Base-by-base conservation (phyloP, 371 early-diverging fungal genomes). In the Mucor irregularis region DNA sequence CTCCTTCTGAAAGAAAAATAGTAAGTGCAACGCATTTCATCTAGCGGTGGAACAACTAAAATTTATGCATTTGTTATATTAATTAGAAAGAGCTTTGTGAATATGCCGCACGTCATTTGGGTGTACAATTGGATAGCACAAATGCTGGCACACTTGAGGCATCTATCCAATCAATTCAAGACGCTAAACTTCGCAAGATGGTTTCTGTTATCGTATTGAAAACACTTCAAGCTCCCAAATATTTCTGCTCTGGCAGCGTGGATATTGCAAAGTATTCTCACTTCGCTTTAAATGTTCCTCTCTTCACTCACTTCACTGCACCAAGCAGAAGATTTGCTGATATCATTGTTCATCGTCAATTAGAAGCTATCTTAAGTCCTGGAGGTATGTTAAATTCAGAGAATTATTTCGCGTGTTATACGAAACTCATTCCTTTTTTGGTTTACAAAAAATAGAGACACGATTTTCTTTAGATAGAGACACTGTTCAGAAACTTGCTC, bases 261-360 rank as follows among this genome's bases (percentile, higher is more conserved):
- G 84, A 89, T 56, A 86, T 83, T 14, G 44, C 56, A 3, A 78
- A 73, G 53, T 88, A 76, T 63, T 62, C 71, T 16, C 94, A 94
- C 68, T 94, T 87, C 56, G 86, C 92, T 0, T 78, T 92, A 39
- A 85, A 82, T 56, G 76, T 84, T 11, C 87, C 84, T 0, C 72
- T 91, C 16, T 94, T 90, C 73, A 93, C 93, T n/a, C 93, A 94
- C 61, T 94, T 94, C 56, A 92, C 94, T 22, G 92, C 94, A 5
- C 98, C 98, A 0, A 94, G 94, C 44, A 84, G 97, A 24, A 84
- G 99, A 49, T 97, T 93, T 73, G 88, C 95, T 47, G 98, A 98
- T 74, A 75, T 98, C 25, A 72, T 98, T 65, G 98, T 98, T 4
- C 99, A 97, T 61, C 88, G 96, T 11, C 79, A 83, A 50, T 58